Conservation (phyloP, 2,329 filamentous ascomycete species). For the Sporothrix brunneoviolacea region DNA sequence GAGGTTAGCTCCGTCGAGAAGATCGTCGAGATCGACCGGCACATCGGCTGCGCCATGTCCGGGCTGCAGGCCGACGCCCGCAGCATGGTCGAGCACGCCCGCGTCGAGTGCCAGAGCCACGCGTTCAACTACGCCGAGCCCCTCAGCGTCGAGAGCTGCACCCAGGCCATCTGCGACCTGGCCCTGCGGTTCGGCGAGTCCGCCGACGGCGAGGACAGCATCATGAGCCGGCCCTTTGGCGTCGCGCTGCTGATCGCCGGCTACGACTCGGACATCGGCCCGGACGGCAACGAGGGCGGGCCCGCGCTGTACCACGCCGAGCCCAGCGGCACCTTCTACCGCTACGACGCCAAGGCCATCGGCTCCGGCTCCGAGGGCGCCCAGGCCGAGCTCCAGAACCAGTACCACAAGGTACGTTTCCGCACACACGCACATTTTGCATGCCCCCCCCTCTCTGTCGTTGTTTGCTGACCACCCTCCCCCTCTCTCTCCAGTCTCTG, state of each 20-base stretch:
- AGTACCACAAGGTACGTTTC: conserved; percentile 78
- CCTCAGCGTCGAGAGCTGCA: conserved; percentile 93
- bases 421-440: no score
- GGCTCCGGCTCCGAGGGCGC: conserved; percentile 95
- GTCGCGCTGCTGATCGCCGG: conserved; percentile 94
- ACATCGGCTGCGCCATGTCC: conserved; percentile 98
- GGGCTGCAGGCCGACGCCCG: conserved; percentile 95
- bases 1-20: conserved; percentile 98
- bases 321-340: conserved; percentile 96
- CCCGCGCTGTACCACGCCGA: conserved; percentile 97
- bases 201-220: conserved; percentile 94
- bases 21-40: conserved; percentile 98
- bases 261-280: conserved; percentile 52
- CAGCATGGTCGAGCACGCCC: conserved; percentile 96
- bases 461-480: not conserved
- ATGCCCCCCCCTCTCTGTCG: not conserved
- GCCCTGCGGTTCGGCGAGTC: conserved; percentile 95
- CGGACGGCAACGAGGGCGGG: conserved; percentile 61
- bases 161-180: conserved; percentile 96
- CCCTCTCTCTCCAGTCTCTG: conserved; percentile 54
- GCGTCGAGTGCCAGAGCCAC: conserved; percentile 95
- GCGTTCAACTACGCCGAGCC: conserved; percentile 97
- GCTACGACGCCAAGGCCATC: conserved; percentile 98
- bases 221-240: conserved; percentile 96
- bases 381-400: conserved; percentile 95